A percentile compares a stretch with the other conserved stretches of the same genome.
phyloP scores from a whole-genome alignment of 257 asterid species.

The Solanum virginianum region DNA sequence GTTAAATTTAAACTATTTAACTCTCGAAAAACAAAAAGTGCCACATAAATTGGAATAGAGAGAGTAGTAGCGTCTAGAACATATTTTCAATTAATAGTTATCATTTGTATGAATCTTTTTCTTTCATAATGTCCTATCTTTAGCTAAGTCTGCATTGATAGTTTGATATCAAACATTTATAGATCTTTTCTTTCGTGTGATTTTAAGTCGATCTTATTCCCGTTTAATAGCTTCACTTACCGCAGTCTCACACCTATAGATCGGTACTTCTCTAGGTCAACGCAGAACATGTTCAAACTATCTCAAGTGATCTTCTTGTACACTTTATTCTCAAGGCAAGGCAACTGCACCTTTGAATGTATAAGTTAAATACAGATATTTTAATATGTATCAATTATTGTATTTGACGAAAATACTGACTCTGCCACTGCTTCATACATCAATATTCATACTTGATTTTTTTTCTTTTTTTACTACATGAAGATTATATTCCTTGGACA shows the following conservation, averaged over 20 bases:
- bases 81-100: background rate
- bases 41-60: too few relatives aligned
- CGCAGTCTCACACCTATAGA: background rate
- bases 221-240: background rate
- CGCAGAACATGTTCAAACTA: background rate
- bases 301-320: background rate
- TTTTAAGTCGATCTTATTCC: background rate
- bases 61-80: too few relatives aligned
- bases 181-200: background rate
- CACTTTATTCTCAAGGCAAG: background rate
- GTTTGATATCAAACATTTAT: background rate
- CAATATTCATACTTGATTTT: background rate
- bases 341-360: background rate
- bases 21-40: too few relatives aligned
- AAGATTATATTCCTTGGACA: background rate
- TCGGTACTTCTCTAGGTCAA: background rate
- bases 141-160: background rate
- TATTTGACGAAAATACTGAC: too few relatives aligned
- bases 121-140: background rate
- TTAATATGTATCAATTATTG: too few relatives aligned
- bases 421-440: background rate
- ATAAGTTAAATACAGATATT: too few relatives aligned
- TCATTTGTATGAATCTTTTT: background rate
- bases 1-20: too few relatives aligned
- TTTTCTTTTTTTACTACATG: background rate